Percentiles rank a stretch among this genome's conserved stretches.
Conservation (phyloP, 441 rosid genomes). For the Viola pubescens region DNA sequence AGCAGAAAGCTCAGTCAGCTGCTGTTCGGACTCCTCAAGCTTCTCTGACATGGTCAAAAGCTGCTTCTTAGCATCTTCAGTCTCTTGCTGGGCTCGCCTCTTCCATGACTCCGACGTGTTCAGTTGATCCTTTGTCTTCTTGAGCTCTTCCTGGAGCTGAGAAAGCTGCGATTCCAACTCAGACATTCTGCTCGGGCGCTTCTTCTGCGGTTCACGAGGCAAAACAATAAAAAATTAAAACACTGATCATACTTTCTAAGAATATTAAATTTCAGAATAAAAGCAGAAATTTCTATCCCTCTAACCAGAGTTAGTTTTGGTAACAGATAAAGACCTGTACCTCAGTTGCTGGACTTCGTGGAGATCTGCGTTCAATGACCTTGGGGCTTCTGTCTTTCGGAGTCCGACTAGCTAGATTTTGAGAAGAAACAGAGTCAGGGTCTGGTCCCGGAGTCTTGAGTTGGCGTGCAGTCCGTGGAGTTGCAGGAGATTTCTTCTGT, state of each 20-base stretch:
- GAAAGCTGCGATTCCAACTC: slow-evolving; percentile 65
- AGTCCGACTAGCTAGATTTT: slow-evolving; percentile 43
- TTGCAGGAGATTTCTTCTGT: slow-evolving; percentile 62
- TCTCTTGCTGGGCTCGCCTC: slow-evolving; percentile 65
- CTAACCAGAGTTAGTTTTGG: slow-evolving; percentile 5
- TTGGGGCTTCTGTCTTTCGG: slow-evolving; percentile 72
- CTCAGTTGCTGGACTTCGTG: slow-evolving; percentile 59
- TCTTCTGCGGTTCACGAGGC: slow-evolving; percentile 40
- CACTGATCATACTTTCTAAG: background rate
- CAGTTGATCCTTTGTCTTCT: slow-evolving; percentile 70
- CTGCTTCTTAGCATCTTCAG: slow-evolving; percentile 66
- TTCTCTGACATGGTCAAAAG: slow-evolving; percentile 38
- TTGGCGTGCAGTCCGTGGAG: slow-evolving; percentile 61
- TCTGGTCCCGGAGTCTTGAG: slow-evolving; percentile 51
- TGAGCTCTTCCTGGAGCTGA: slow-evolving; percentile 83
- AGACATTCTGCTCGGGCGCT: slow-evolving; percentile 48
- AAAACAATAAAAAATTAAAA: slow-evolving; percentile 9
- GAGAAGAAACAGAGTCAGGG: slow-evolving; percentile 42
- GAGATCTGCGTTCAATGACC: slow-evolving; percentile 66
- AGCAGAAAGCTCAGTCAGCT: slow-evolving; percentile 61
- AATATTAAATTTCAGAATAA: background rate
- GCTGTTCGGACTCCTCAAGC: slow-evolving; percentile 59
- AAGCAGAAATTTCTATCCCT: background rate
- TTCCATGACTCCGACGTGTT: slow-evolving; percentile 59
- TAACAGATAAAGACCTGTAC: slow-evolving; percentile 29